These are phyloP conservation scores for Diaporthe ilicicola DNA, from an alignment of 2,329 filamentous ascomycete species.

Conservation along the genomic window DNA sequence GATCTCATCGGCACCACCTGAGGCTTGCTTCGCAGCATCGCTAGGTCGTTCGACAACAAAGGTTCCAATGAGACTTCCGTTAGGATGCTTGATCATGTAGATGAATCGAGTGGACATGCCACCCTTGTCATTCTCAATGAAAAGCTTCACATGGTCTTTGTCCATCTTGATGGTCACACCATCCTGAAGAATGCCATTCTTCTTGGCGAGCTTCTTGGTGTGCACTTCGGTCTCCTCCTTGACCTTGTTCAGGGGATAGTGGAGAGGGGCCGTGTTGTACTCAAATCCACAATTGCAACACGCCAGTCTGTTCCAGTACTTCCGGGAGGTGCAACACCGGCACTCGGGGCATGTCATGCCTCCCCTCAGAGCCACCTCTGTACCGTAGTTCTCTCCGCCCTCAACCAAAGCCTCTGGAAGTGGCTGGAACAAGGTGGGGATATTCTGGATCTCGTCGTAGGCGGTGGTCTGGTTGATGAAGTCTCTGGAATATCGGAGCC, in stretches of 20 bases:
- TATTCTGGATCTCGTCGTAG: conserved; percentile 43
- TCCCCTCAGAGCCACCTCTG: conserved; percentile 61
- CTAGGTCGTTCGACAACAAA: conserved; percentile 67
- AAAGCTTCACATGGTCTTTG: background rate
- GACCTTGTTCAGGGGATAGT: conserved; percentile 11
- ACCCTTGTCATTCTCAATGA: background rate
- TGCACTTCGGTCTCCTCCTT: background rate
- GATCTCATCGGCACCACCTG: conserved; percentile 67
- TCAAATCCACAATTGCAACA: conserved; percentile 66
- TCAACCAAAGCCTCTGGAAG: conserved; percentile 44
- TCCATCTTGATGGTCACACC: background rate
- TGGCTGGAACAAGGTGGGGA: conserved; percentile 49
- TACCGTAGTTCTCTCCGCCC: conserved; percentile 45
- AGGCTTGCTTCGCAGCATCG: conserved; percentile 45
- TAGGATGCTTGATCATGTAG: conserved; percentile 56
- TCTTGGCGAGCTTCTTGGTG: background rate
- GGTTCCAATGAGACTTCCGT: conserved; percentile 54
- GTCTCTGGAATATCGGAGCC: conserved; percentile 59
- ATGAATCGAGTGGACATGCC: conserved; percentile 36
- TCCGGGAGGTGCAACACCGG: conserved; percentile 66
- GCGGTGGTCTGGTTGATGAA: conserved; percentile 66
- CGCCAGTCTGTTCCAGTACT: conserved; percentile 68
- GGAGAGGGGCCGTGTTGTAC: background rate
- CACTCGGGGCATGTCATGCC: conserved; percentile 75
- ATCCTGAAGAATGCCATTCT: background rate